phyloP scores from a whole-genome alignment of 352 stramenopile genomes.

The Pseudoperonospora humuli region DNA sequence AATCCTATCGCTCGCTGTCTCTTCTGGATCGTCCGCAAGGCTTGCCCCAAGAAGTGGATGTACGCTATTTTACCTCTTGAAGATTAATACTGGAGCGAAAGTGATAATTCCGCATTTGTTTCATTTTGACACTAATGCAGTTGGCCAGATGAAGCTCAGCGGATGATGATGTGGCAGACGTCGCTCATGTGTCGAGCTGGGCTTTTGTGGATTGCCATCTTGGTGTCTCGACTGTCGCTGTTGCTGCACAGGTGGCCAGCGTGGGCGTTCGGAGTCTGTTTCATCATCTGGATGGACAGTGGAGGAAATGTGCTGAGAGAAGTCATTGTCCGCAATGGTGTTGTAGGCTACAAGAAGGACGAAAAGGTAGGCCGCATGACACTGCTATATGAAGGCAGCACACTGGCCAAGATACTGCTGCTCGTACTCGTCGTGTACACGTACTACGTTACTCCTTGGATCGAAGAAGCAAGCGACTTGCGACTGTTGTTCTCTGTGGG shows the following conservation, averaged over 20 bases:
- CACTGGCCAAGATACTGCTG: slow-evolving; percentile 58
- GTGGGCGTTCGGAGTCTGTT: slow-evolving; percentile 62
- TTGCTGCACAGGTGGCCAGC: slow-evolving; percentile 57
- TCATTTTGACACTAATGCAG: slow-evolving; percentile 10
- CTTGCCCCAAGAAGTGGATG: slow-evolving; percentile 49
- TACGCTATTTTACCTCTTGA: slow-evolving; percentile 14
- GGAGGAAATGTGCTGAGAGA: slow-evolving; percentile 49
- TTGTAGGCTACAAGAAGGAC: slow-evolving; percentile 52
- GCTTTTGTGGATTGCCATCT: slow-evolving; percentile 61
- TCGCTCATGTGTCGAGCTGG: slow-evolving; percentile 51
- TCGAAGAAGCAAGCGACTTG: slow-evolving; percentile 44
- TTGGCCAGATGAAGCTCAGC: slow-evolving; percentile 53
- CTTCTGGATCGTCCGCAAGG: slow-evolving; percentile 57
- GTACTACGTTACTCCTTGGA: slow-evolving; percentile 49
- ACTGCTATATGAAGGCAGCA: slow-evolving; percentile 58
- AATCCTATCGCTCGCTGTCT: slow-evolving; percentile 56
- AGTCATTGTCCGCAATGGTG: slow-evolving; percentile 60
- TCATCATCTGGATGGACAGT: slow-evolving; percentile 73
- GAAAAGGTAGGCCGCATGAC: slow-evolving; percentile 52
- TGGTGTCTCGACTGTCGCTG: slow-evolving; percentile 48
- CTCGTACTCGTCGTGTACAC: slow-evolving; percentile 71
- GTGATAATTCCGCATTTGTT: no score
- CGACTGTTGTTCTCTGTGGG: slow-evolving; percentile 49
- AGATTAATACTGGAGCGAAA: no score
- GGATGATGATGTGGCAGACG: slow-evolving; percentile 73